A percentile compares a stretch with the other conserved stretches of the same genome.
Evolutionary conservation across 2,329 filamentous ascomycete species (phyloP).

Genomic region (Juglanconis oblonga): DNA sequence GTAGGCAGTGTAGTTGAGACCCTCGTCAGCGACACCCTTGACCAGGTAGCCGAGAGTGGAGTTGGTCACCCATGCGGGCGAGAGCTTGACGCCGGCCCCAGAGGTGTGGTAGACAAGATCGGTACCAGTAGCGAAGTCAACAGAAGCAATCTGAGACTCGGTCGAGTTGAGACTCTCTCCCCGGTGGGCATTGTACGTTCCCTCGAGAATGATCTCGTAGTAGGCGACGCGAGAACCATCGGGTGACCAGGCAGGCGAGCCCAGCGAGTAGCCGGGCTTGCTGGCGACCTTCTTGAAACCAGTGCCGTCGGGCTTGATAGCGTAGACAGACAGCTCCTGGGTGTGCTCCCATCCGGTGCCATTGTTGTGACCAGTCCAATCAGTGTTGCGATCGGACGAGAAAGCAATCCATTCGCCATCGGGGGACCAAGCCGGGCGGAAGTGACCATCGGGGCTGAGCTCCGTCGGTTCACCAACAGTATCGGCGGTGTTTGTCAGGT

Average conservation of each 20-base stretch:
- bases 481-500: conserved; percentile 33
- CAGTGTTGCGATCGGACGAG: conserved; percentile 38
- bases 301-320: conserved; percentile 33
- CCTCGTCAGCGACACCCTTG: conserved; percentile 26
- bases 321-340: conserved; percentile 38
- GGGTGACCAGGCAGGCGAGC: conserved; percentile 35
- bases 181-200: conserved; percentile 36
- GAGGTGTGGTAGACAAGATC: conserved; percentile 29
- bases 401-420: conserved; percentile 40
- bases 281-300: conserved; percentile 33
- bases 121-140: conserved; percentile 37
- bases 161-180: conserved; percentile 21
- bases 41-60: conserved; percentile 26
- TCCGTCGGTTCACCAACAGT: conserved; percentile 16
- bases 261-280: conserved; percentile 33
- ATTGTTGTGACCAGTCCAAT: conserved; percentile 38
- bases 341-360: conserved; percentile 40
- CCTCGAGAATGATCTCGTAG: conserved; percentile 36
- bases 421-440: conserved; percentile 38
- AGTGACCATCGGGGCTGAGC: conserved; percentile 31
- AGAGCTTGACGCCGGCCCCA: conserved; percentile 29
- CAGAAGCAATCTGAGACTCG: conserved; percentile 30
- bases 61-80: conserved; percentile 22
- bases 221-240: conserved; percentile 34
- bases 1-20: conserved; percentile 27